Conservation (phyloP, 2,329 filamentous ascomycete genomes). For the Botrytis pseudocinerea region DNA sequence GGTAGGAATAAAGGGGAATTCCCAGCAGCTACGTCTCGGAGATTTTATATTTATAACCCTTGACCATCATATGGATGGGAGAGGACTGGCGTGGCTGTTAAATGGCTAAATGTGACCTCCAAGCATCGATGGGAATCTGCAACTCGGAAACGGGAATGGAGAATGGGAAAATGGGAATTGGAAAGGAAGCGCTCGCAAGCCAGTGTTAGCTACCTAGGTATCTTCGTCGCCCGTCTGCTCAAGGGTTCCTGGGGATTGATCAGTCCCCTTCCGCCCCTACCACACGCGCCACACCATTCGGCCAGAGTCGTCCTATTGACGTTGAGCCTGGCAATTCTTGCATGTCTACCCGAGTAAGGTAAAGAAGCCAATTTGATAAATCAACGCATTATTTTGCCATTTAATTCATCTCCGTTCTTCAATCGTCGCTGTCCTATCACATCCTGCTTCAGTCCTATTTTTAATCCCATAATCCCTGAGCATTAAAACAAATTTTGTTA, state of each 20-base stretch:
- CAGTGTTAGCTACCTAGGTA: not conserved
- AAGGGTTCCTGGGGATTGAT: not conserved
- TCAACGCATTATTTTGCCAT: conserved; percentile 27
- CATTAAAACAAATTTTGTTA: conserved; percentile 23
- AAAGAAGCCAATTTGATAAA: not conserved
- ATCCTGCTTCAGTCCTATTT: conserved; percentile 18
- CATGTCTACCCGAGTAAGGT: not conserved
- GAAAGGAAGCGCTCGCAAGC: not conserved
- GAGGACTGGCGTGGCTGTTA: not conserved
- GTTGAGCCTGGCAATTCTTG: not conserved
- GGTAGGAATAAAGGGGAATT: conserved; percentile 4
- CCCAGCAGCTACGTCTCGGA: conserved; percentile 12
- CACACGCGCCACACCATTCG: not conserved
- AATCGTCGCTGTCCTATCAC: conserved; percentile 20
- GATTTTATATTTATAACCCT: conserved; percentile 20
- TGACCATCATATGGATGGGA: not conserved
- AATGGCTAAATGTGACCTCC: not conserved
- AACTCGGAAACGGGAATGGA: not conserved
- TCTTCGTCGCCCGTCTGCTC: conserved; percentile 3
- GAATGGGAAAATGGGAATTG: not conserved
- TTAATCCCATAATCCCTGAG: conserved; percentile 24
- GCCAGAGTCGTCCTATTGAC: not conserved
- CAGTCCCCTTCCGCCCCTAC: not conserved
- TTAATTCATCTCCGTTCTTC: conserved; percentile 23
- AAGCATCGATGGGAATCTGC: not conserved